These are phyloP conservation scores for Pseudogymnoascus sp. DNA, from an alignment of 2,329 filamentous ascomycete species.

Conservation along the genomic window DNA sequence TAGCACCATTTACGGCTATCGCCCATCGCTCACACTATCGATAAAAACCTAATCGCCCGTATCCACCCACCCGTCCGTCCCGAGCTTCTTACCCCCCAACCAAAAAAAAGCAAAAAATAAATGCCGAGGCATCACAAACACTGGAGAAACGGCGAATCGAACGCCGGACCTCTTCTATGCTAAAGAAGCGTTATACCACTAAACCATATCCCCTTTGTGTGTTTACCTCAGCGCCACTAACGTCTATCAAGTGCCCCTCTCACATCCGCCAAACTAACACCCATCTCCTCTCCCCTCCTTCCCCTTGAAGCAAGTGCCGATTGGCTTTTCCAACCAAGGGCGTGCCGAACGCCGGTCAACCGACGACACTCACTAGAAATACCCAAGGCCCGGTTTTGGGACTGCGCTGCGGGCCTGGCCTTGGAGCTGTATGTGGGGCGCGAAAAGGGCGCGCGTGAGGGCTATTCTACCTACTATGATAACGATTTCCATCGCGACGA, in stretches of 20 bases:
- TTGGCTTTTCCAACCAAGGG: too few relatives aligned
- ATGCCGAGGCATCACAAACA: not conserved
- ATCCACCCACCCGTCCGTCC: not conserved
- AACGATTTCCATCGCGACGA: not conserved
- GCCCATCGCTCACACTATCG: not conserved
- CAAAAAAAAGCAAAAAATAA: not conserved
- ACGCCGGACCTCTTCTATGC: conserved; percentile 14
- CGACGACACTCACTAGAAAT: not conserved
- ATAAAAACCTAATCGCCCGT: not conserved
- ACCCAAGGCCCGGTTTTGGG: not conserved
- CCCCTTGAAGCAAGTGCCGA: not conserved
- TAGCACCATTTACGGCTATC: not conserved
- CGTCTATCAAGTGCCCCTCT: not conserved
- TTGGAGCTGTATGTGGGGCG: not conserved
- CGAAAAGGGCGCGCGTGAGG: not conserved
- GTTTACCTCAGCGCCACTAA: conserved; percentile 8
- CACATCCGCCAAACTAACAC: too few relatives aligned
- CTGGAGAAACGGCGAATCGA: conserved; percentile 13
- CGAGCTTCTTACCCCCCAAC: too few relatives aligned
- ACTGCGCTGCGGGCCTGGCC: not conserved
- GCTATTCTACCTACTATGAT: not conserved
- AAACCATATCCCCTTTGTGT: conserved; percentile 14
- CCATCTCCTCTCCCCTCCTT: not conserved
- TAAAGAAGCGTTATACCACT: conserved; percentile 16
- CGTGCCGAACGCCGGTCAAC: not conserved